Conservation (phyloP, 108 stramenopile species). For the Cyclotella atomus region DNA sequence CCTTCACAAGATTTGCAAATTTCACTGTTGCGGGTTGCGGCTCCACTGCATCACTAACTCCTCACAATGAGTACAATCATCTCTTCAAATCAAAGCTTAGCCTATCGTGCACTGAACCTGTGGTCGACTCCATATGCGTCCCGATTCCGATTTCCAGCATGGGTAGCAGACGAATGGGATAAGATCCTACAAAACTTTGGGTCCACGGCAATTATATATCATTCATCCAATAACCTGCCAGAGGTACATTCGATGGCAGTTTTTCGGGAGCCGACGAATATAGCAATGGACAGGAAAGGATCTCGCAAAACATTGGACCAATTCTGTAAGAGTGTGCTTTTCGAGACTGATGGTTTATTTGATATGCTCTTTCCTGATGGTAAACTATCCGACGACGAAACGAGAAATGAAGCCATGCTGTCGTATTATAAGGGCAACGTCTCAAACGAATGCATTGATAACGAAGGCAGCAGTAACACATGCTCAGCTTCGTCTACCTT, state of each 20-base stretch:
- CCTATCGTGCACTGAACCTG: neutral
- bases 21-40: too few species aligned
- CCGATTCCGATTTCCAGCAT: neutral
- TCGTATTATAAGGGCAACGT: neutral
- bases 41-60: too few species aligned
- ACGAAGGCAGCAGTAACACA: neutral
- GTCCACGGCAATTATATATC: neutral
- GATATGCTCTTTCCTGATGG: neutral
- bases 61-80: too few species aligned
- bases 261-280: constrained; percentile 7
- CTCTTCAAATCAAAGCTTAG: too few species aligned
- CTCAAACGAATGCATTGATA: neutral
- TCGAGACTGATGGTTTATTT: neutral
- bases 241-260: neutral
- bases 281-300: neutral
- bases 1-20: neutral
- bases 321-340: neutral
- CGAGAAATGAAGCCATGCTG: neutral
- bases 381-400: neutral
- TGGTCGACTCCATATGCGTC: neutral
- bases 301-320: constrained; percentile 1
- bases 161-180: constrained; percentile 1
- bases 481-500: neutral
- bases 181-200: neutral
- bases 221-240: neutral